phyloP scores from a whole-genome alignment of 2,329 filamentous ascomycete species.

The Fusarium dlaminii region DNA sequence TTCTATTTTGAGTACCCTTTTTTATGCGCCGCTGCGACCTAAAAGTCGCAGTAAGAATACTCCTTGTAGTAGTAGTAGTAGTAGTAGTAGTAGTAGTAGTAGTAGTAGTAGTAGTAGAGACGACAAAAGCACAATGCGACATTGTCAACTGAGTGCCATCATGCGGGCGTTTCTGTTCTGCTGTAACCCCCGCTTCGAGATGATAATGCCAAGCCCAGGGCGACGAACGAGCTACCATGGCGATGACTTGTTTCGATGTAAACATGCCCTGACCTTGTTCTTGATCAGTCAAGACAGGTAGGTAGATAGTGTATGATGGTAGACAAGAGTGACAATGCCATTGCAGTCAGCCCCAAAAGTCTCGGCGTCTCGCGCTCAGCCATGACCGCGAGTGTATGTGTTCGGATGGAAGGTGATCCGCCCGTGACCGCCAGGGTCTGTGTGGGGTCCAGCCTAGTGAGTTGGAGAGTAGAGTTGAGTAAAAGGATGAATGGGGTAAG shows the following conservation, averaged over 20 bases:
- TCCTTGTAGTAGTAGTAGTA: constrained; percentile 6
- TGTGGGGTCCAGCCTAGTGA: background rate
- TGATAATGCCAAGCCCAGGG: background rate
- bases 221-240: background rate
- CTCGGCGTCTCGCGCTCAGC: constrained; percentile 19
- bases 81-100: too few species aligned
- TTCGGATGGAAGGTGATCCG: constrained; percentile 6
- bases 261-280: background rate
- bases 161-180: background rate
- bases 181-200: background rate
- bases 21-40: constrained; percentile 28
- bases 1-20: background rate
- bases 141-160: constrained; percentile 15
- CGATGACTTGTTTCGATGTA: background rate
- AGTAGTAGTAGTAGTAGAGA: background rate
- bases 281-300: background rate
- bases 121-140: background rate
- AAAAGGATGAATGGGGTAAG: background rate
- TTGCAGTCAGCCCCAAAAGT: background rate
- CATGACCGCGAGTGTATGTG: constrained; percentile 21
- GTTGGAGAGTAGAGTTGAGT: background rate
- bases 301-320: background rate
- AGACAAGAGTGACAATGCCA: background rate
- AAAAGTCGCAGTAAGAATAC: constrained; percentile 23
- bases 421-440: constrained; percentile 14